These are phyloP conservation scores for Beauveria sp. DNA, from an alignment of 2,329 filamentous ascomycete genomes.

Conservation along the genomic window DNA sequence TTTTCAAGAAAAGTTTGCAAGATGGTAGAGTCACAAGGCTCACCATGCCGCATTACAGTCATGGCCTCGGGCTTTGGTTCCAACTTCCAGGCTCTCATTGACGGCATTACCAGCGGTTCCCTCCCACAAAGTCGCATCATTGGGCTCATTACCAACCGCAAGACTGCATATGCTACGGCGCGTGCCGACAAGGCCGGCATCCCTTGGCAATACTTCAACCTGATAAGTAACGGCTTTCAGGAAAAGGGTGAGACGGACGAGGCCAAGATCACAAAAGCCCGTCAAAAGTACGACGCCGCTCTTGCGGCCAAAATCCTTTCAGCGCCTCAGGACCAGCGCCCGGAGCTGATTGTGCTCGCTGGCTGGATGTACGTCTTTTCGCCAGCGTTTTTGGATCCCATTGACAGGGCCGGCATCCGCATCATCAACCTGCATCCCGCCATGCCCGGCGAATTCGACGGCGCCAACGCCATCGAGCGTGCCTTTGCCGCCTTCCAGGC, in stretches of 20 bases:
- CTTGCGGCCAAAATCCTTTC: conserved; percentile 59
- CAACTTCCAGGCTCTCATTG: conserved; percentile 68
- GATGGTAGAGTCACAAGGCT: neutral
- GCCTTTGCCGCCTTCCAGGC: conserved; percentile 65
- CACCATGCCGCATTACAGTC: conserved; percentile 49
- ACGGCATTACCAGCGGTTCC: conserved; percentile 32
- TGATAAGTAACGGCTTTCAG: conserved; percentile 62
- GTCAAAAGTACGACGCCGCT: conserved; percentile 66
- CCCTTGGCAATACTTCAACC: conserved; percentile 73
- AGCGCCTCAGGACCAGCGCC: conserved; percentile 37
- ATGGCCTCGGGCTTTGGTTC: conserved; percentile 68
- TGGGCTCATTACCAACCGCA: conserved; percentile 41
- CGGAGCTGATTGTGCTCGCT: conserved; percentile 71
- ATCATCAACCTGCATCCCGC: conserved; percentile 77
- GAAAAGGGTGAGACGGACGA: conserved; percentile 53
- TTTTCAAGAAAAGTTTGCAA: neutral
- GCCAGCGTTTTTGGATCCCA: conserved; percentile 58
- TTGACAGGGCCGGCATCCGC: conserved; percentile 52
- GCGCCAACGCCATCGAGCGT: conserved; percentile 67
- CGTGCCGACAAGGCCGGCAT: conserved; percentile 49
- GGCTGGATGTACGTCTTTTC: conserved; percentile 86
- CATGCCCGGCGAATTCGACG: conserved; percentile 57
- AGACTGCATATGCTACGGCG: conserved; percentile 35
- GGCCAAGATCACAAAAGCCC: conserved; percentile 43
- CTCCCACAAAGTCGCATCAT: conserved; percentile 37